These are phyloP conservation scores for Diaporthe citriasiana DNA, from an alignment of 2,329 filamentous ascomycete genomes.

Conservation along the genomic window DNA sequence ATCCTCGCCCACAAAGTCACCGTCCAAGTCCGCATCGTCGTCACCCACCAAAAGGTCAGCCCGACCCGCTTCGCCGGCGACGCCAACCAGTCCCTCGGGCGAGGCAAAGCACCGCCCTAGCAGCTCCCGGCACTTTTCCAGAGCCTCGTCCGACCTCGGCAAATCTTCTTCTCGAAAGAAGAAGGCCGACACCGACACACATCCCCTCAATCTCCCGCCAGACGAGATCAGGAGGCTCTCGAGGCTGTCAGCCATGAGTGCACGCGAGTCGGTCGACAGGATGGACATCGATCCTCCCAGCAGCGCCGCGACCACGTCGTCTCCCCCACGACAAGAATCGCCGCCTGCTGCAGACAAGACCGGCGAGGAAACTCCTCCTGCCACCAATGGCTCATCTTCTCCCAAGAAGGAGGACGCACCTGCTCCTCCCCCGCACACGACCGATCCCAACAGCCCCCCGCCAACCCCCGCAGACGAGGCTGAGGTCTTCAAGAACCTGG, in stretches of 20 bases:
- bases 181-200: conserved; percentile 77
- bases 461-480: conserved; percentile 78
- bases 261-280: conserved; percentile 63
- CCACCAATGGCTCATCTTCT: conserved; percentile 62
- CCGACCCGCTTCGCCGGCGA: conserved; percentile 50
- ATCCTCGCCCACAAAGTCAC: conserved; percentile 48
- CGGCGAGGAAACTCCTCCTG: conserved; percentile 65
- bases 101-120: conserved; percentile 51
- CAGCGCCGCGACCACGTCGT: conserved; percentile 63
- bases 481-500: conserved; percentile 90
- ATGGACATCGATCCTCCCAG: conserved; percentile 81
- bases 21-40: conserved; percentile 47
- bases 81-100: conserved; percentile 50
- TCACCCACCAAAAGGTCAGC: conserved; percentile 57
- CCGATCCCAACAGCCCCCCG: conserved; percentile 71
- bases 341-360: conserved; percentile 55
- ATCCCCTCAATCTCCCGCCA: conserved; percentile 91
- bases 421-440: conserved; percentile 79
- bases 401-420: conserved; percentile 67
- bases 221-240: conserved; percentile 87
- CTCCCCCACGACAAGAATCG: conserved; percentile 63
- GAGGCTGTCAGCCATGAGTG: conserved; percentile 74
- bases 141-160: conserved; percentile 64
- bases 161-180: conserved; percentile 62
- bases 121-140: conserved; percentile 60